phyloP scores from a whole-genome alignment of 1,284 basidiomycete species.

The Rhodotorula sp. region DNA sequence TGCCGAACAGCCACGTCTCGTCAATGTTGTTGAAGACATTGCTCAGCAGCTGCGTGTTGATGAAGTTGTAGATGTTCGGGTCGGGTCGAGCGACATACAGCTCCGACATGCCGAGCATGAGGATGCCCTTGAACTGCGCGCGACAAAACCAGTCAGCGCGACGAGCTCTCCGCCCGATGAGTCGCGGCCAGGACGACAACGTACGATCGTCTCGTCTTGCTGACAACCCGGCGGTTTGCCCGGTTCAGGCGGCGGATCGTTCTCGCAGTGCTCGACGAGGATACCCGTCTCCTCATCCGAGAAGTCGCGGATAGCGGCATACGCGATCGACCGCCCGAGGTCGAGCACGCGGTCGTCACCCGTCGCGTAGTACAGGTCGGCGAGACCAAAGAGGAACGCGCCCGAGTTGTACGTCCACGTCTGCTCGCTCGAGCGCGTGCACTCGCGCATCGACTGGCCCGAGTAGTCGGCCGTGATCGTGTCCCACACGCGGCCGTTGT shows the following conservation, averaged over 20 bases:
- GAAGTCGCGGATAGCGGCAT: conserved; percentile 33
- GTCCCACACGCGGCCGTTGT: conserved; percentile 28
- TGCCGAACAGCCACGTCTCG: conserved; percentile 32
- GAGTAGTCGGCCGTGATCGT: conserved; percentile 18
- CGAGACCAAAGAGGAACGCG: conserved; percentile 31
- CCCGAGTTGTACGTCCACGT: conserved; percentile 39
- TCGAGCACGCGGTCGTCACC: conserved; percentile 25
- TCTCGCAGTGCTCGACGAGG: conserved; percentile 30
- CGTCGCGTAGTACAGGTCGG: conserved; percentile 33
- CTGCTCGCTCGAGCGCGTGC: conserved; percentile 12
- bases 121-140: conserved; percentile 35
- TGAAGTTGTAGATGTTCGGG: conserved; percentile 37
- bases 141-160: not conserved
- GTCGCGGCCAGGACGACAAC: not conserved
- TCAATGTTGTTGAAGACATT: conserved; percentile 36
- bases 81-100: conserved; percentile 33
- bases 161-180: too few relatives aligned
- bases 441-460: not conserved
- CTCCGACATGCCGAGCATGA: conserved; percentile 31
- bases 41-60: conserved; percentile 36
- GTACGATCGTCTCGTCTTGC: conserved; percentile 32
- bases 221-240: conserved; percentile 30
- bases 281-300: conserved; percentile 20
- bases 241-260: conserved; percentile 17
- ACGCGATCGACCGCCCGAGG: conserved; percentile 30